Percentiles rank a stretch among this genome's conserved stretches.
phyloP scores from a whole-genome alignment of 2,329 filamentous ascomycete species.

The Sphaerulina populicola region DNA sequence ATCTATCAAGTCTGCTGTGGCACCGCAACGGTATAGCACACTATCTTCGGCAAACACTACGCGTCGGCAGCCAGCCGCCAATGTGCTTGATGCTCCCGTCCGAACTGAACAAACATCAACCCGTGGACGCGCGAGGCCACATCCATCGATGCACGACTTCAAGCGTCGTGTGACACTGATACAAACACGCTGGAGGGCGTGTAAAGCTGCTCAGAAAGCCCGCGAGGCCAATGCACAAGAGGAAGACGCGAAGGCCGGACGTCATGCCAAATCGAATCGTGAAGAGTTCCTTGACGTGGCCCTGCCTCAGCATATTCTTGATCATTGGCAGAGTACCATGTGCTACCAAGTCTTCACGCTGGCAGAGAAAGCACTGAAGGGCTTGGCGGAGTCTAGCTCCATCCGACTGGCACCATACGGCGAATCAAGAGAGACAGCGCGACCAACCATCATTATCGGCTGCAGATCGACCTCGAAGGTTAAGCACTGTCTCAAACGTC shows the following conservation, averaged over 20 bases:
- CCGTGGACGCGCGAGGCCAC: conserved; percentile 7
- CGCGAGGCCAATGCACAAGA: conserved; percentile 11
- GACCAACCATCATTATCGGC: conserved; percentile 66
- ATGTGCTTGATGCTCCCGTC: conserved; percentile 4
- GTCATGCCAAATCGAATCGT: conserved; percentile 19
- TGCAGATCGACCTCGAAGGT: conserved; percentile 69
- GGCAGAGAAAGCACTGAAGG: conserved; percentile 61
- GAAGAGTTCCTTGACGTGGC: conserved; percentile 35
- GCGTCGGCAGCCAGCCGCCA: not conserved
- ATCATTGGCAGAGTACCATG: conserved; percentile 62
- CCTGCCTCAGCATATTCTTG: conserved; percentile 54
- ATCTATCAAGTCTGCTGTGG: conserved; percentile 5
- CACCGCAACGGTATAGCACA: conserved; percentile 7
- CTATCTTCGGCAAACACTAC: not conserved
- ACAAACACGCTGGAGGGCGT: conserved; percentile 30
- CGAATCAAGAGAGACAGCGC: conserved; percentile 55
- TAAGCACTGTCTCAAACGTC: conserved; percentile 60
- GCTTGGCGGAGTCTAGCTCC: conserved; percentile 66
- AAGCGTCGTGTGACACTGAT: conserved; percentile 30
- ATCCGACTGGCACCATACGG: conserved; percentile 70
- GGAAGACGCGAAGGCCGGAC: not conserved
- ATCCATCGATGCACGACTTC: conserved; percentile 30
- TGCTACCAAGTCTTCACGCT: conserved; percentile 67
- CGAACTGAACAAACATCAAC: conserved; percentile 4
- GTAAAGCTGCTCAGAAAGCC: conserved; percentile 14